These are phyloP conservation scores for Penicillium sp. DNA, from an alignment of 2,329 filamentous ascomycete species.

Conservation along the genomic window DNA sequence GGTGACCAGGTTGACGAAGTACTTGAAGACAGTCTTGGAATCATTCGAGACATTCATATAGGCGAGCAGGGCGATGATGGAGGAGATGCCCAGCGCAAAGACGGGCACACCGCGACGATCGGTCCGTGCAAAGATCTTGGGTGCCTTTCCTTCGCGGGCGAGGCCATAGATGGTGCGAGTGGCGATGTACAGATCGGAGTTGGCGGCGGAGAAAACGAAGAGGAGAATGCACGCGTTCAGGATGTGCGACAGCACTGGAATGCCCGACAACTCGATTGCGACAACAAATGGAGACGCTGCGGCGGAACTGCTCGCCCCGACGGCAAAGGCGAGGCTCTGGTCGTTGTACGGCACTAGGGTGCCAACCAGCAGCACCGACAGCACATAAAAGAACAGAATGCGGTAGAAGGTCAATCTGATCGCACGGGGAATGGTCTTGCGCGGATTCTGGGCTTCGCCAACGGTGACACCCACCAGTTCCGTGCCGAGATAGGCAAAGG, in stretches of 20 bases:
- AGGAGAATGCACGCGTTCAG: slow-evolving; percentile 71
- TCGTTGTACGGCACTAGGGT: slow-evolving; percentile 74
- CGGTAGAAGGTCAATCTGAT: slow-evolving; percentile 80
- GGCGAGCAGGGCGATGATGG: slow-evolving; percentile 63
- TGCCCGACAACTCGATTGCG: slow-evolving; percentile 63
- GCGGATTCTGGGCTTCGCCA: slow-evolving; percentile 75
- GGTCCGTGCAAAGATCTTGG: slow-evolving; percentile 67
- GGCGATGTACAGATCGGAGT: slow-evolving; percentile 74
- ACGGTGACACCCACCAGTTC: slow-evolving; percentile 76
- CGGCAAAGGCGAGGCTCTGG: slow-evolving; percentile 53
- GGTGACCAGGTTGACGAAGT: slow-evolving; percentile 66
- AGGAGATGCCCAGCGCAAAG: slow-evolving; percentile 60
- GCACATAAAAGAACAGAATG: slow-evolving; percentile 75
- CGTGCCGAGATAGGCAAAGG: slow-evolving; percentile 75
- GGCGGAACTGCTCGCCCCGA: slow-evolving; percentile 49
- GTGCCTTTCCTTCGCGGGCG: slow-evolving; percentile 68
- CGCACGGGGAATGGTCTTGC: slow-evolving; percentile 70
- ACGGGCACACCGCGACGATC: slow-evolving; percentile 69
- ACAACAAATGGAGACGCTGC: slow-evolving; percentile 72
- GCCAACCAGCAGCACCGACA: slow-evolving; percentile 70
- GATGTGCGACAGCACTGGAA: slow-evolving; percentile 62
- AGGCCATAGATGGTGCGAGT: slow-evolving; percentile 71
- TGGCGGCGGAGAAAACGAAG: slow-evolving; percentile 74
- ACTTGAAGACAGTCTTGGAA: slow-evolving; percentile 57
- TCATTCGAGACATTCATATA: slow-evolving; percentile 64